phyloP scores from a whole-genome alignment of 2,329 filamentous ascomycete species.

The Microsporum audouinii region DNA sequence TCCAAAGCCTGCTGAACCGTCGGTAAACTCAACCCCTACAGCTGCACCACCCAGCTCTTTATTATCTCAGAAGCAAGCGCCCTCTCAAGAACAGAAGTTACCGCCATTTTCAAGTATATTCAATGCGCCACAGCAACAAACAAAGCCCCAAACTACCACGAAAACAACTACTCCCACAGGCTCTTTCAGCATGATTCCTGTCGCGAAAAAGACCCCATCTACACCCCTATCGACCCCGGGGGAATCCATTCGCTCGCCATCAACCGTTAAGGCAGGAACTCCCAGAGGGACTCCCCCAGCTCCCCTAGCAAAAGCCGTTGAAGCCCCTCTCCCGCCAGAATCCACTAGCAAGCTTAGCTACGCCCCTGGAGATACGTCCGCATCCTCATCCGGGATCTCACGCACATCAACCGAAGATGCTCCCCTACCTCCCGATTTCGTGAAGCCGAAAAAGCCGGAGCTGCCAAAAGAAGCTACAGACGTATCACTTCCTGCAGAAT shows the following conservation, averaged over 20 bases:
- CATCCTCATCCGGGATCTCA: slow-evolving; percentile 32
- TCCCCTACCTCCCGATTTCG: slow-evolving; percentile 24
- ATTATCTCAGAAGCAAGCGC: slow-evolving; percentile 6
- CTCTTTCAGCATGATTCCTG: slow-evolving; percentile 6
- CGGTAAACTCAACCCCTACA: slow-evolving; percentile 11
- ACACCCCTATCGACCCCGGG: slow-evolving; percentile 25
- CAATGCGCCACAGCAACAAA: not conserved
- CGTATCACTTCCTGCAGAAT: slow-evolving; percentile 25
- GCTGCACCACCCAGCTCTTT: not conserved
- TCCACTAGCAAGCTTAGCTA: slow-evolving; percentile 37
- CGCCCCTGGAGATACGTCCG: slow-evolving; percentile 39
- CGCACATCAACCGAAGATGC: slow-evolving; percentile 32
- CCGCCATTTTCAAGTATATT: slow-evolving; percentile 1
- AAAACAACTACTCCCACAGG: slow-evolving; percentile 3
- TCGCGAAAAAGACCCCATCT: slow-evolving; percentile 21
- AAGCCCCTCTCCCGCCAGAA: slow-evolving; percentile 37
- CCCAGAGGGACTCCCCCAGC: slow-evolving; percentile 23
- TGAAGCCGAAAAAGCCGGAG: slow-evolving; percentile 9
- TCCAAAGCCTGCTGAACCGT: slow-evolving; percentile 11
- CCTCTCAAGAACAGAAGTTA: not conserved
- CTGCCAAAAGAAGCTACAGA: slow-evolving; percentile 5
- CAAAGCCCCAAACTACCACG: not conserved
- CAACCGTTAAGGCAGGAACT: slow-evolving; percentile 27
- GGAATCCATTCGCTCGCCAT: slow-evolving; percentile 21
- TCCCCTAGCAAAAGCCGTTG: slow-evolving; percentile 23